phyloP scores from a whole-genome alignment of 768 basidiomycete genomes.

The Podaxis sp. region DNA sequence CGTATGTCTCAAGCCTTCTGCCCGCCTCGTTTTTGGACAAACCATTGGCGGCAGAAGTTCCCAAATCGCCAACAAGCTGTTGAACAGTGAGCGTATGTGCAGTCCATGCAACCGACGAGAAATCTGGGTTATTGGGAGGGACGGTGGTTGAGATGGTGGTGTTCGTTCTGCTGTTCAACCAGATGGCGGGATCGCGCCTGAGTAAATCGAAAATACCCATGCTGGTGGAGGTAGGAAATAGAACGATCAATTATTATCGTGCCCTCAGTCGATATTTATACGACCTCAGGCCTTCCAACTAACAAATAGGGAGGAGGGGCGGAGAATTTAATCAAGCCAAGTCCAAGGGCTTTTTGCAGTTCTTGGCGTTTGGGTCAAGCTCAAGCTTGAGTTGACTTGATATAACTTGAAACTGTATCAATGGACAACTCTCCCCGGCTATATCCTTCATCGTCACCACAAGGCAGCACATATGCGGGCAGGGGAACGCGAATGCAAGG shows the following conservation, averaged over 20 bases:
- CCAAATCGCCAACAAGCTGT: constrained; percentile 29
- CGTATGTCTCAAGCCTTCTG: constrained; percentile 29
- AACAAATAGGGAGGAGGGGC: too few relatives aligned
- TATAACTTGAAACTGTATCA: too few relatives aligned
- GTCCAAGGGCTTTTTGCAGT: too few relatives aligned
- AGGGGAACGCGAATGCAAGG: too few relatives aligned
- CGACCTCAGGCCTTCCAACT: too few relatives aligned
- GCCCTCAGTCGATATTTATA: too few relatives aligned
- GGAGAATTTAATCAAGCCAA: too few relatives aligned
- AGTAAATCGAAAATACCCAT: background rate
- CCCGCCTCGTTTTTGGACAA: constrained; percentile 34
- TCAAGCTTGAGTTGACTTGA: too few relatives aligned
- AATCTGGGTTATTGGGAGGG: constrained; percentile 29
- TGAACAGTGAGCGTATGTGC: constrained; percentile 31
- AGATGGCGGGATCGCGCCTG: constrained; percentile 14
- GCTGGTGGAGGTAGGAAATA: background rate
- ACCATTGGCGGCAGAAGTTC: constrained; percentile 31
- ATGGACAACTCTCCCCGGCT: too few relatives aligned
- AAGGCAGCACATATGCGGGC: too few relatives aligned
- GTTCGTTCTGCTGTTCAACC: constrained; percentile 28
- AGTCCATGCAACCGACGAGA: constrained; percentile 26
- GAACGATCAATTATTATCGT: background rate
- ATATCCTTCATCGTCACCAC: too few relatives aligned
- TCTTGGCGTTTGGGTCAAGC: too few relatives aligned
- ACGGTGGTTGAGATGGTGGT: constrained; percentile 33